Conservation (phyloP, 345 rosid species). For the Dimocarpus longan region DNA sequence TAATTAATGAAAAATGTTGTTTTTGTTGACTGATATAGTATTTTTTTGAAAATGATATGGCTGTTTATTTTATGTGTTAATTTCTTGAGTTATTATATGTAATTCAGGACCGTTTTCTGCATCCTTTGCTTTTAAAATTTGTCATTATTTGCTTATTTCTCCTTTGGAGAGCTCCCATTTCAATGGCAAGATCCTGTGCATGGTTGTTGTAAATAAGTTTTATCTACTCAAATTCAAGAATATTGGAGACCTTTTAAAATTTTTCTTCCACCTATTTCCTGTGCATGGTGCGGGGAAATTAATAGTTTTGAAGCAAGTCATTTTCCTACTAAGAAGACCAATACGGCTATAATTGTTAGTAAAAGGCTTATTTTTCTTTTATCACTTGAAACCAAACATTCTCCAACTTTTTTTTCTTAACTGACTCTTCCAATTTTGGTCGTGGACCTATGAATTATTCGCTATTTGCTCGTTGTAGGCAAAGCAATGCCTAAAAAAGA, state of each 20-base stretch:
- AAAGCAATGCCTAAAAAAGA: slow-evolving; percentile 63
- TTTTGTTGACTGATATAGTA: not conserved
- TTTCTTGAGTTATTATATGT: slow-evolving; percentile 10
- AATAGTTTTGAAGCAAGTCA: not conserved
- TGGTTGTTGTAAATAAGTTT: not conserved
- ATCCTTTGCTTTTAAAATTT: not conserved
- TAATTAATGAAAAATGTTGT: not conserved
- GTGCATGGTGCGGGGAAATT: not conserved
- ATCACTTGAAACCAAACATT: not conserved
- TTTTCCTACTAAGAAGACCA: not conserved
- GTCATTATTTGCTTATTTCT: not conserved
- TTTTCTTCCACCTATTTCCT: not conserved
- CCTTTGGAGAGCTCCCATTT: not conserved
- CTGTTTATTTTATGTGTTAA: not conserved
- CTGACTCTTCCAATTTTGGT: not conserved
- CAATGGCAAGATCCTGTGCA: not conserved
- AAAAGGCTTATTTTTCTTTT: not conserved
- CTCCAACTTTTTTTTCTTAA: not conserved
- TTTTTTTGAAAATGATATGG: not conserved
- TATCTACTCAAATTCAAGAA: slow-evolving; percentile 9
- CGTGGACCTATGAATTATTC: not conserved
- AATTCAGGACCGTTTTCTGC: not conserved
- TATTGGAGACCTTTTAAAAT: not conserved
- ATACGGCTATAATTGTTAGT: not conserved
- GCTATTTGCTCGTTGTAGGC: slow-evolving; percentile 47